phyloP scores from a whole-genome alignment of 768 basidiomycete species.

The Strobilomyces echinocephalus region DNA sequence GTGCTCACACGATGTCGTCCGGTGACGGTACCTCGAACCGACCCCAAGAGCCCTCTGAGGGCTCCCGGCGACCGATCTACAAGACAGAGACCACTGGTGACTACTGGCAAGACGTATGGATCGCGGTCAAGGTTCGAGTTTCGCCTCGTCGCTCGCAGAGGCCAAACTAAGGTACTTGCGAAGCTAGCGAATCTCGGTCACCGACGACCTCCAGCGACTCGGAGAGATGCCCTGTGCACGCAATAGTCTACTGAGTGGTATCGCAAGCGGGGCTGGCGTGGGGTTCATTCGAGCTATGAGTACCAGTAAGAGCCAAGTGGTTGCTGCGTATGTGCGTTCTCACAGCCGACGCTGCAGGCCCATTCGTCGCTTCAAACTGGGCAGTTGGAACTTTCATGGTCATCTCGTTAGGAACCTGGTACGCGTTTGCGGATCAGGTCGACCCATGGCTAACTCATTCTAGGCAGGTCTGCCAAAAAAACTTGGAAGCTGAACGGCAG shows the following conservation, averaged over 20 bases:
- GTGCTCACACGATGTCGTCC: conserved; percentile 9
- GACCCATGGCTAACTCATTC: conserved; percentile 9
- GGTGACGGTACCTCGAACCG: neutral
- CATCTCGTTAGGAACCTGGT: conserved; percentile 70
- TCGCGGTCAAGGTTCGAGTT: conserved; percentile 29
- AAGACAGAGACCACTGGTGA: conserved; percentile 30
- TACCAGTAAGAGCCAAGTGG: conserved; percentile 43
- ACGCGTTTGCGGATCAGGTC: conserved; percentile 23
- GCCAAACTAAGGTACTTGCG: conserved; percentile 11
- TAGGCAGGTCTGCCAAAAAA: conserved; percentile 64
- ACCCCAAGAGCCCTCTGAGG: conserved; percentile 4
- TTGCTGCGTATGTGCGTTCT: conserved; percentile 1
- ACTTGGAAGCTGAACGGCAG: conserved; percentile 48
- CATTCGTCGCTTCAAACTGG: conserved; percentile 72
- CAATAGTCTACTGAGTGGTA: conserved; percentile 69
- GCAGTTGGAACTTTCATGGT: conserved; percentile 68
- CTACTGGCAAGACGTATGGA: conserved; percentile 30
- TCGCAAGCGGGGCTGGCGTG: conserved; percentile 74
- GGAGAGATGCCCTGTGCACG: conserved; percentile 74
- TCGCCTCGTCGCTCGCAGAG: neutral
- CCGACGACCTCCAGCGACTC: conserved; percentile 55
- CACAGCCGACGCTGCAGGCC: conserved; percentile 30
- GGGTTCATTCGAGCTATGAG: conserved; percentile 69
- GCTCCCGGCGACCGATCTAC: conserved; percentile 21
- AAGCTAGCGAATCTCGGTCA: conserved; percentile 45